These are phyloP conservation scores for Boletus patriciae DNA, from an alignment of 768 basidiomycete species.

Conservation along the genomic window DNA sequence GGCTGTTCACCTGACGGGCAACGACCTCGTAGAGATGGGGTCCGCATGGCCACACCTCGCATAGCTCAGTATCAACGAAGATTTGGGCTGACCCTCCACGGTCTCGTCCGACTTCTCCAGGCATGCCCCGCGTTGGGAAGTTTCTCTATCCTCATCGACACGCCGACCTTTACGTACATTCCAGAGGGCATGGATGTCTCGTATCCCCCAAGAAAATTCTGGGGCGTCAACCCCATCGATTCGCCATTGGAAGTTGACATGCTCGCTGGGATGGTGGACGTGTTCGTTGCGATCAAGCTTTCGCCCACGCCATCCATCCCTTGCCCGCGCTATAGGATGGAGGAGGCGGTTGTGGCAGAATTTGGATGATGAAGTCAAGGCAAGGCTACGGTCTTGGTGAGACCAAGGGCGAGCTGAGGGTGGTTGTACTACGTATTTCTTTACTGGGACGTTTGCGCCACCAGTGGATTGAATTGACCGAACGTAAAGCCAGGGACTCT, in stretches of 20 bases:
- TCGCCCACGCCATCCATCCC: not conserved
- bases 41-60: too few relatives aligned
- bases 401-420: not conserved
- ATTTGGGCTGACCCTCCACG: not conserved
- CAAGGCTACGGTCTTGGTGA: not conserved
- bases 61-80: not conserved
- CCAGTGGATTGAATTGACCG: conserved; percentile 63
- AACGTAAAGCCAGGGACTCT: conserved; percentile 66
- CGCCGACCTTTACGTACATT: not conserved
- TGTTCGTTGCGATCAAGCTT: conserved; percentile 1
- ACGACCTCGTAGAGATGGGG: too few relatives aligned
- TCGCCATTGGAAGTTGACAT: not conserved
- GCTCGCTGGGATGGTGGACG: not conserved
- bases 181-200: conserved; percentile 3
- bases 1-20: too few relatives aligned
- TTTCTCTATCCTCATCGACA: not conserved
- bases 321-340: not conserved
- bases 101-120: conserved; percentile 5
- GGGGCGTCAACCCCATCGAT: not conserved
- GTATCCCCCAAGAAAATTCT: not conserved
- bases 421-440: too few relatives aligned
- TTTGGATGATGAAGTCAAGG: not conserved
- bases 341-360: not conserved
- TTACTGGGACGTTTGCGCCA: conserved; percentile 58
- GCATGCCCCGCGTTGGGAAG: not conserved